phyloP scores from a whole-genome alignment of 2,329 filamentous ascomycete genomes.

The Byssothecium circinans region DNA sequence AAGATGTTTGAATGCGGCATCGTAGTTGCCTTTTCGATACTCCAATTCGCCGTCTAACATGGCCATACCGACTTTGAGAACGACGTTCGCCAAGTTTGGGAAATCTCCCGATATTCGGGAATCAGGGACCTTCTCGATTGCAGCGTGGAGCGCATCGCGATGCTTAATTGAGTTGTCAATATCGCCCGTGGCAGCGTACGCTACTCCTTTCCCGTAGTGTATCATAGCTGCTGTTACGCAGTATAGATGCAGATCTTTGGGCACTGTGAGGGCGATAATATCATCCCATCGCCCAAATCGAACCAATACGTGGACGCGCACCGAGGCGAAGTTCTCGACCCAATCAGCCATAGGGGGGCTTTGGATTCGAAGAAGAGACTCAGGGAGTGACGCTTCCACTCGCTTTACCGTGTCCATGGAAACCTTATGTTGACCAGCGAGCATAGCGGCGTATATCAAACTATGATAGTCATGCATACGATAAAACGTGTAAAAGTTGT shows the following conservation, averaged over 20 bases:
- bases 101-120: conserved; percentile 64
- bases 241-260: conserved; percentile 63
- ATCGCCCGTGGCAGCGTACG: conserved; percentile 61
- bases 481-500: conserved; percentile 78
- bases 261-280: conserved; percentile 59
- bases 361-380: conserved; percentile 63
- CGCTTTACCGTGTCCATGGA: conserved; percentile 62
- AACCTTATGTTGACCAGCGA: conserved; percentile 65
- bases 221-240: conserved; percentile 69
- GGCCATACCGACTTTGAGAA: conserved; percentile 60
- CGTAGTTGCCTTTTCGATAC: conserved; percentile 64
- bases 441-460: conserved; percentile 76
- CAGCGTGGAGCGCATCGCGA: conserved; percentile 54
- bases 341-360: conserved; percentile 78
- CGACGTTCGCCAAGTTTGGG: conserved; percentile 66
- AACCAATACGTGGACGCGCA: conserved; percentile 69
- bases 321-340: conserved; percentile 70
- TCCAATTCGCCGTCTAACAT: conserved; percentile 76
- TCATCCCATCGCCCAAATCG: conserved; percentile 75
- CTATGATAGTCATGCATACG: conserved; percentile 76
- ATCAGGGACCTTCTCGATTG: conserved; percentile 56
- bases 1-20: conserved; percentile 62
- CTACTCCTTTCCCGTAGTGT: conserved; percentile 69
- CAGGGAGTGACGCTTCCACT: conserved; percentile 65
- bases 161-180: conserved; percentile 59